Conservation (phyloP, 805 yeast genomes). For the Debaryomyces maramus region DNA sequence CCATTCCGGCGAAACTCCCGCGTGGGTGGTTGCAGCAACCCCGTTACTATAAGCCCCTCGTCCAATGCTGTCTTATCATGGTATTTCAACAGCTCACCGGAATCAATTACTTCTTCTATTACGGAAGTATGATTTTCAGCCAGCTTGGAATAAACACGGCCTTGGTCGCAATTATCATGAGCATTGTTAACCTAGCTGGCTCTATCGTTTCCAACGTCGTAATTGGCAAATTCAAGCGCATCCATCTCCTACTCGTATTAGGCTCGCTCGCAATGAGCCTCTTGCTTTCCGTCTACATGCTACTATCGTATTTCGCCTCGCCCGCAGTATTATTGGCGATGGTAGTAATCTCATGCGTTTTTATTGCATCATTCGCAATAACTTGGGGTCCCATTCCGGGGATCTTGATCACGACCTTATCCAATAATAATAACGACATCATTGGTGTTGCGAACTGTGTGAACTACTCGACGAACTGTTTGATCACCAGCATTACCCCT, state of each 20-base stretch:
- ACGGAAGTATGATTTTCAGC: constrained; percentile 22
- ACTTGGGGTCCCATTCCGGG: constrained; percentile 37
- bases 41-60: constrained; percentile 5
- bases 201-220: constrained; percentile 14
- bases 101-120: constrained; percentile 34
- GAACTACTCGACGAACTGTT: constrained; percentile 24
- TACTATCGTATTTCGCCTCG: constrained; percentile 8
- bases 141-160: constrained; percentile 8
- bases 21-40: not conserved
- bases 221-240: constrained; percentile 9
- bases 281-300: constrained; percentile 16
- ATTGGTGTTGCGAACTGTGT: constrained; percentile 19
- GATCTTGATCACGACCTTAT: constrained; percentile 21
- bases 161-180: constrained; percentile 16
- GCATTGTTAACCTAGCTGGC: constrained; percentile 21
- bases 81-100: constrained; percentile 37
- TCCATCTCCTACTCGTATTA: constrained; percentile 7
- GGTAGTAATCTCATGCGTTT: constrained; percentile 17
- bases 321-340: constrained; percentile 3
- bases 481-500: constrained; percentile 23
- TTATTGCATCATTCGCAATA: constrained; percentile 21
- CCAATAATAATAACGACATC: constrained; percentile 20
- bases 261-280: constrained; percentile 16
- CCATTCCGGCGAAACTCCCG: not conserved
- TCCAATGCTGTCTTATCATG: constrained; percentile 24